Evolutionary conservation across 169 alveolate genomes (phyloP).

Genomic region (Condylostoma magnum): DNA sequence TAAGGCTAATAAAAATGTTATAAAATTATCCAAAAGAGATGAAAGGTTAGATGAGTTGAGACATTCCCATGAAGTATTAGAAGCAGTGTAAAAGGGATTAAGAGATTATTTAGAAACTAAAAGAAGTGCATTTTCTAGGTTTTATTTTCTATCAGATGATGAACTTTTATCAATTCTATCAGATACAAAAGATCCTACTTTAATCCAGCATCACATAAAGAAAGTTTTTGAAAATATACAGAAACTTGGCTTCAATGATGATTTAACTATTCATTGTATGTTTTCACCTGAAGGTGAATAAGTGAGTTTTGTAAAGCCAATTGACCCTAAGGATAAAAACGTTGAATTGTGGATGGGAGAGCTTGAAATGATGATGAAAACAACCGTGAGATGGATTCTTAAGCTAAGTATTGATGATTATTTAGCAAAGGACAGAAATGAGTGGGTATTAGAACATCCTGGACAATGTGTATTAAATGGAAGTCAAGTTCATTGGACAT

Average conservation of each 20-base stretch:
- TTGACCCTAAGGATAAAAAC: conserved; percentile 84
- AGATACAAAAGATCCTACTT: conserved; percentile 83
- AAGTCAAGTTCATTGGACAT: conserved; percentile 91
- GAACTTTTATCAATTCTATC: conserved; percentile 84
- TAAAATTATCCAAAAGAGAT: conserved; percentile 80
- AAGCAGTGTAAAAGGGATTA: conserved; percentile 90
- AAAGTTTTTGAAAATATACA: conserved; percentile 85
- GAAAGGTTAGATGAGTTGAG: conserved; percentile 88
- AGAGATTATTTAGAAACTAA: conserved; percentile 89
- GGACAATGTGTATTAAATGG: conserved; percentile 93
- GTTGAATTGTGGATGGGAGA: conserved; percentile 94
- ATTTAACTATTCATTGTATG: conserved; percentile 83
- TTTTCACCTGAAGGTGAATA: conserved; percentile 88
- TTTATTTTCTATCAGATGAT: conserved; percentile 85
- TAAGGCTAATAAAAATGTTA: conserved; percentile 74
- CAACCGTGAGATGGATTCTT: conserved; percentile 76
- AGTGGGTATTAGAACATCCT: conserved; percentile 91
- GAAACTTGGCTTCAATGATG: conserved; percentile 77
- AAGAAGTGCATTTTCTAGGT: conserved; percentile 87
- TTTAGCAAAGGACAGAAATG: conserved; percentile 73
- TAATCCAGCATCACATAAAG: conserved; percentile 83
- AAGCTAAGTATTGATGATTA: conserved; percentile 76
- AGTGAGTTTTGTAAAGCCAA: conserved; percentile 76
- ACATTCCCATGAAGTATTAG: conserved; percentile 87
- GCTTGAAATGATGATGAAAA: conserved; percentile 87